Evolutionary conservation across 495 filamentous ascomycete species (phyloP), one percentile per base, ranked within the genome.

Genomic region (Podospora pseudopauciseta): DNA sequence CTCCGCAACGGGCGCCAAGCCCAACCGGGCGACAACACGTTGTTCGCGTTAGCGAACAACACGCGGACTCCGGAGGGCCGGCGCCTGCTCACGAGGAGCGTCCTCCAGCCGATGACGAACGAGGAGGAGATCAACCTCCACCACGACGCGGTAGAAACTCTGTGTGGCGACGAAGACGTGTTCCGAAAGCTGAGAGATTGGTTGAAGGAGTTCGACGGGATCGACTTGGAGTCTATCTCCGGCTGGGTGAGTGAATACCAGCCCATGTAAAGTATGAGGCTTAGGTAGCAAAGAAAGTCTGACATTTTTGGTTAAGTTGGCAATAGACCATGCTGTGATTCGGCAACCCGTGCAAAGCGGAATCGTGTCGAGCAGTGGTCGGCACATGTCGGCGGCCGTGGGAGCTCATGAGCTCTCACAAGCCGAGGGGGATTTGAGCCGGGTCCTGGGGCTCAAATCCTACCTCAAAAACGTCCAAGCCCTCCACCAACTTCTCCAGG

Each of bases 71-170:
- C 91, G 0, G 96, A 97, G 89, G 95, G 95, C 3, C 83, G 90
- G 3, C 86, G 95, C 55, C 77, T 97, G 39, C 83, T 98, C 9
- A 84, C 92, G 66, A 89, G 88, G 69, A 94, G 89, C 66, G 88
- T 98, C 54, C 81, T 98, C 23, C 96, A 98, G 73, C 95, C 95
- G n/a, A 90, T 91, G 4, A 97, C 90, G 0, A 86, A 92, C 64
- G 73, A 79, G 56, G 80, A 87, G 15, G 86, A 83, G 18, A 78
- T 83, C 9, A 39, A 80, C 91, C 63, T 81, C 81, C 86, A 96
- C 60, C 91, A 91, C 67, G 92, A 96, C 72, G 92, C 94, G 0
- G 79, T 98, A 1, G 91, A 94, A 67, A 94, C 97, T 71, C 80
- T 99, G 27, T 89, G 88, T 0, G 86, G 86, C 1, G 93, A 92